A percentile compares a stretch with the other conserved stretches of the same genome.
phyloP scores from a whole-genome alignment of 1,284 basidiomycete genomes.

The Cystobasidium pallidum region DNA sequence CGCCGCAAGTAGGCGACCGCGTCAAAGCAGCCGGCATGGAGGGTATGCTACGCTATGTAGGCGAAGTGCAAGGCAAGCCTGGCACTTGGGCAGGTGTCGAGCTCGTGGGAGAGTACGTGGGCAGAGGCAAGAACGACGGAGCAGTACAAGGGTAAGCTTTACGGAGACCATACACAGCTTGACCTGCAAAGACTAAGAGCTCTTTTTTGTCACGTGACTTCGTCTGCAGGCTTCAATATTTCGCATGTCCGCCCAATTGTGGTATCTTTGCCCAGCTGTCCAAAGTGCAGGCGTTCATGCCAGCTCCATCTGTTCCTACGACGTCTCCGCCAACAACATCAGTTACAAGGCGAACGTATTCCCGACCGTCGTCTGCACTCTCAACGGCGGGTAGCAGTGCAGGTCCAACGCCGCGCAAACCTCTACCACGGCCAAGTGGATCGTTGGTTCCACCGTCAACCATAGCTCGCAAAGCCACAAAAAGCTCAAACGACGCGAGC shows the following conservation, averaged over 20 bases:
- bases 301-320: background rate
- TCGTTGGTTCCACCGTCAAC: constrained; percentile 37
- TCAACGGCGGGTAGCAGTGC: constrained; percentile 40
- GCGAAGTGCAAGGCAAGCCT: constrained; percentile 79
- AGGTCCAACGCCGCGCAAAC: constrained; percentile 49
- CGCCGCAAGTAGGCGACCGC: constrained; percentile 21
- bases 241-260: constrained; percentile 78
- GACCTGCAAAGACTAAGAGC: background rate
- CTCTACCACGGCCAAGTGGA: constrained; percentile 44
- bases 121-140: constrained; percentile 97
- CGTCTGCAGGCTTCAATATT: constrained; percentile 66
- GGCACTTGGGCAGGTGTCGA: constrained; percentile 91
- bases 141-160: constrained; percentile 76
- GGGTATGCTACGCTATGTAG: constrained; percentile 75
- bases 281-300: constrained; percentile 67
- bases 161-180: background rate
- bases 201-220: constrained; percentile 16
- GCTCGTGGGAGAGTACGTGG: constrained; percentile 76
- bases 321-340: background rate
- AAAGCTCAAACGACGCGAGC: constrained; percentile 50
- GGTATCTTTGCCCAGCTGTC: constrained; percentile 85
- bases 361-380: constrained; percentile 29
- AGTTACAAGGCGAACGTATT: constrained; percentile 2
- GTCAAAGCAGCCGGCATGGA: constrained; percentile 62
- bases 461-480: constrained; percentile 45